These are phyloP conservation scores for Leccinellum albellum DNA, from an alignment of 768 basidiomycete species.

Conservation along the genomic window DNA sequence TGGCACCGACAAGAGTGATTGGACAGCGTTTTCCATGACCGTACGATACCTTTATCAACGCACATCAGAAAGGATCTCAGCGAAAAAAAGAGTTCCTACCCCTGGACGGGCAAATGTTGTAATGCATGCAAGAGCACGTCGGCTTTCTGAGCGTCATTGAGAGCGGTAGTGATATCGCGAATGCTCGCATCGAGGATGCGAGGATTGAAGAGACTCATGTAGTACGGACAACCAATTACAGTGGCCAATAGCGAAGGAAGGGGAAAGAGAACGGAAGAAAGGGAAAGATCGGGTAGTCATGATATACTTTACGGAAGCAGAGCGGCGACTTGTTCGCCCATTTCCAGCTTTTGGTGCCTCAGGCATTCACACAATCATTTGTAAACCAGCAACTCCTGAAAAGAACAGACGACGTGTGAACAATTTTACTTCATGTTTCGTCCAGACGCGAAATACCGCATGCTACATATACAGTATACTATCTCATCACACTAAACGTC, in stretches of 20 bases:
- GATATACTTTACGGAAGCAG: conserved; percentile 7
- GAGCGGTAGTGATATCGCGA: conserved; percentile 56
- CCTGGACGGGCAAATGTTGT: conserved; percentile 70
- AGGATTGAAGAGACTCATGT: conserved; percentile 68
- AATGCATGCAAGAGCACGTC: conserved; percentile 75
- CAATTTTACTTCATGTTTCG: background rate
- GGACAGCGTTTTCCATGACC: conserved; percentile 71
- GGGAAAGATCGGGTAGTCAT: background rate
- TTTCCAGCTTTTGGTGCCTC: conserved; percentile 9
- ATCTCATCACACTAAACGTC: background rate
- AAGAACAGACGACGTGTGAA: background rate
- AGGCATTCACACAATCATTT: background rate
- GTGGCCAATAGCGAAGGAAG: background rate
- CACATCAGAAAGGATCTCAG: conserved; percentile 6
- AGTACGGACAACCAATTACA: background rate
- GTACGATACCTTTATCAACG: conserved; percentile 45
- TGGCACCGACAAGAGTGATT: conserved; percentile 61
- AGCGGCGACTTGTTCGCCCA: conserved; percentile 9
- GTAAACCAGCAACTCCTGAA: background rate
- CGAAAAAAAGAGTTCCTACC: conserved; percentile 38
- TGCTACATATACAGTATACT: background rate
- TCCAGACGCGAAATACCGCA: background rate
- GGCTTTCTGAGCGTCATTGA: conserved; percentile 66
- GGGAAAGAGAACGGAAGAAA: background rate
- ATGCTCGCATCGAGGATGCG: conserved; percentile 76